These are phyloP conservation scores for Plasmodium gonderi DNA, from an alignment of 169 alveolate species.

Conservation along the genomic window DNA sequence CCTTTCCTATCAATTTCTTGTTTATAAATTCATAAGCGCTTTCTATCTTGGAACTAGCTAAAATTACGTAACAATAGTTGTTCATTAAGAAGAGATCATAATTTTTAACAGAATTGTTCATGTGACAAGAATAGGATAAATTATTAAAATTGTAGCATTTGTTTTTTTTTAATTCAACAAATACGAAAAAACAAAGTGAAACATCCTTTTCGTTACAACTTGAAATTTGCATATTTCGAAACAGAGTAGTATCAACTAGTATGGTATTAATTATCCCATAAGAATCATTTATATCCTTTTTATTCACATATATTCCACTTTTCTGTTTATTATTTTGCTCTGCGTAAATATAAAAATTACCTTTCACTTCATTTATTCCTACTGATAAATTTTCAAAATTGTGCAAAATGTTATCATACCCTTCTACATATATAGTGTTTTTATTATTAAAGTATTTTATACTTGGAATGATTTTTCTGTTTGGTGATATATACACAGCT, in stretches of 20 bases:
- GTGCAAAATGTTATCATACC: constrained; percentile 57
- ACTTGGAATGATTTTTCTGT: constrained; percentile 55
- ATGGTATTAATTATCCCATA: constrained; percentile 58
- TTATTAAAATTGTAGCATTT: constrained; percentile 66
- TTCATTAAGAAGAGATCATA: constrained; percentile 7
- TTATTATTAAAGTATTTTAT: constrained; percentile 22
- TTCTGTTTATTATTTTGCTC: neutral
- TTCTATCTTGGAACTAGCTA: constrained; percentile 61
- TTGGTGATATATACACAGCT: constrained; percentile 67
- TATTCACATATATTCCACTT: neutral
- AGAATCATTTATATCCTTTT: neutral
- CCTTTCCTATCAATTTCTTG: neutral
- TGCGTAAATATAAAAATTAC: constrained; percentile 42
- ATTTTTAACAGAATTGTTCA: constrained; percentile 20
- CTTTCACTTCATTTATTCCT: constrained; percentile 30
- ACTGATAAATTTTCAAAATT: constrained; percentile 46
- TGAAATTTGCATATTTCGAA: constrained; percentile 26
- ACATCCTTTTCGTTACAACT: constrained; percentile 32
- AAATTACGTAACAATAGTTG: constrained; percentile 52
- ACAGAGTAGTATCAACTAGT: constrained; percentile 23
- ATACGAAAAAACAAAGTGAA: constrained; percentile 48
- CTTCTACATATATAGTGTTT: constrained; percentile 40
- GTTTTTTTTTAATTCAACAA: constrained; percentile 62
- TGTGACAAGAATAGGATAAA: constrained; percentile 72
- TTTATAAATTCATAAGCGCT: constrained; percentile 39